A percentile compares a stretch with the other conserved stretches of the same genome.
Evolutionary conservation across 331 rosid genomes (phyloP).

Genomic region (Quercus tomentella): DNA sequence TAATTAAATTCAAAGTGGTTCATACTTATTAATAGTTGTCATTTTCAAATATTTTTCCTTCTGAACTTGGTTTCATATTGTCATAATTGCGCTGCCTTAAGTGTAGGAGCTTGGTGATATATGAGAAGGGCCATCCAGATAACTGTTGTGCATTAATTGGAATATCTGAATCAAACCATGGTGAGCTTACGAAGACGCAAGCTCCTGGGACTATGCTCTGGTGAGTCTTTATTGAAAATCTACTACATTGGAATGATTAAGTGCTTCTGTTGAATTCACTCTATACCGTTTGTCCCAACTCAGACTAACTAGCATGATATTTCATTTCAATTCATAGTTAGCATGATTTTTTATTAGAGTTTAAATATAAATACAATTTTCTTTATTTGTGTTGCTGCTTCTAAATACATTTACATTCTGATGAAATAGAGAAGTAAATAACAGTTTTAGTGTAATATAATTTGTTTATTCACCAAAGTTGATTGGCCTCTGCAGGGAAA

Average conservation of each 20-base stretch:
- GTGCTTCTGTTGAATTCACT: neutral
- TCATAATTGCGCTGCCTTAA: slow-evolving; percentile 15
- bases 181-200: slow-evolving; percentile 98
- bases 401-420: neutral
- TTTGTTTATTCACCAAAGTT: slow-evolving; percentile 18
- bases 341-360: neutral
- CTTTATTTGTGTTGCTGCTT: neutral
- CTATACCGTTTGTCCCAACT: neutral
- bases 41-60: neutral
- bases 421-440: neutral
- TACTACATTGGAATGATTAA: neutral
- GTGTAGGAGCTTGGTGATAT: slow-evolving; percentile 13
- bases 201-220: slow-evolving; percentile 85
- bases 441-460: neutral
- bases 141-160: slow-evolving; percentile 20
- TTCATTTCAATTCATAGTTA: neutral
- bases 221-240: slow-evolving; percentile 38
- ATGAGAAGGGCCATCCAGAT: slow-evolving; percentile 5
- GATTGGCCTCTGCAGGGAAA: slow-evolving; percentile 46
- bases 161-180: slow-evolving; percentile 41
- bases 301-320: no score
- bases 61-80: slow-evolving; percentile 4
- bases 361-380: neutral
- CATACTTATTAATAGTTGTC: slow-evolving; percentile 4
- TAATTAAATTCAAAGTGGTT: neutral